Conservation (phyloP, 108 stramenopile species). For the Discostella pseudostelligera region DNA sequence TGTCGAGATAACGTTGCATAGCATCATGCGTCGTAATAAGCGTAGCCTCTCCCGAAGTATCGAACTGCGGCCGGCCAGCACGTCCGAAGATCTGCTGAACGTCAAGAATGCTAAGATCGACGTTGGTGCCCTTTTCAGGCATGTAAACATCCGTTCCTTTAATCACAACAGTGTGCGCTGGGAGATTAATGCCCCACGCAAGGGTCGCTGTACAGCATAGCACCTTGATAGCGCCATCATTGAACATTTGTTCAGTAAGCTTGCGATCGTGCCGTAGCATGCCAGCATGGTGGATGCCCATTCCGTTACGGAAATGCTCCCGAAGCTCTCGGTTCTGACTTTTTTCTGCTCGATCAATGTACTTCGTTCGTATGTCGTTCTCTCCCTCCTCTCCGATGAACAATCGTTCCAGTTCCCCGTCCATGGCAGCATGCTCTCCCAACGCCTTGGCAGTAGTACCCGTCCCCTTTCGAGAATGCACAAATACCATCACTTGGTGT, state of each 20-base stretch:
- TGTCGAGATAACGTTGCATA: constrained; percentile 89
- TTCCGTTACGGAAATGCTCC: constrained; percentile 86
- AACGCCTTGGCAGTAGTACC: constrained; percentile 85
- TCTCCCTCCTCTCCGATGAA: constrained; percentile 62
- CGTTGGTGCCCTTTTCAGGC: constrained; percentile 95
- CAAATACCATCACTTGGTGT: constrained; percentile 99
- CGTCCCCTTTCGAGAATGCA: constrained; percentile 97
- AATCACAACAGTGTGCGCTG: constrained; percentile 93
- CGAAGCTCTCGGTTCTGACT: constrained; percentile 86
- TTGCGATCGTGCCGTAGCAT: constrained; percentile 96
- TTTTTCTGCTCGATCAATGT: constrained; percentile 73
- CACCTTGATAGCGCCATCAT: constrained; percentile 94
- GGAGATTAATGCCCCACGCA: constrained; percentile 93
- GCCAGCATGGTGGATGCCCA: constrained; percentile 99
- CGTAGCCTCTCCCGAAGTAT: constrained; percentile 94
- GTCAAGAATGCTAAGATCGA: constrained; percentile 95
- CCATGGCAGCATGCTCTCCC: constrained; percentile 67
- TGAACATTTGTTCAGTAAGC: constrained; percentile 94
- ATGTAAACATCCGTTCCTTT: constrained; percentile 99
- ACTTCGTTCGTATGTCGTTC: constrained; percentile 62
- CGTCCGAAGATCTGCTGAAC: constrained; percentile 98
- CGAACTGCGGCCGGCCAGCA: constrained; percentile 97
- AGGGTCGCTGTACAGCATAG: constrained; percentile 97
- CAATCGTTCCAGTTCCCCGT: constrained; percentile 58
- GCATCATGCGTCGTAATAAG: constrained; percentile 93